phyloP scores from a whole-genome alignment of 139 green algal genomes.

The Closterium sp. region DNA sequence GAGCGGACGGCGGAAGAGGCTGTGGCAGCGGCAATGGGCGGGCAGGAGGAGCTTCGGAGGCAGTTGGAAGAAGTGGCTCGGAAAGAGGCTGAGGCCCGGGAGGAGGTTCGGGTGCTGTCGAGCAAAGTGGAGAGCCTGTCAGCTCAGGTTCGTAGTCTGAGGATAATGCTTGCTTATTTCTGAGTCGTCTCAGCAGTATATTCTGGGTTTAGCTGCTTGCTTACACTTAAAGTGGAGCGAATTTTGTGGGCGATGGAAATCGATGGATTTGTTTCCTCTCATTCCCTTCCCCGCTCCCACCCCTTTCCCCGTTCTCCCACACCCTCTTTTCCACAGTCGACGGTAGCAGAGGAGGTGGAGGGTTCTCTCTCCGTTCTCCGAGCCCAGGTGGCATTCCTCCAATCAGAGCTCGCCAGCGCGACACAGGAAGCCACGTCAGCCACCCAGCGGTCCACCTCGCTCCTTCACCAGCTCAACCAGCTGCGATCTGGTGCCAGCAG shows the following conservation, averaged over 20 bases:
- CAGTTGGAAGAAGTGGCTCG: not conserved
- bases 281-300: not conserved
- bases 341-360: not conserved
- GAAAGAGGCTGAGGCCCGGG: not conserved
- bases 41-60: not conserved
- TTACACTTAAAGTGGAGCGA: too few species aligned
- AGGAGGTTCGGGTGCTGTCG: not conserved
- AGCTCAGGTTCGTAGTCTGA: not conserved
- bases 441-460: not conserved
- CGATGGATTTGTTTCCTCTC: not conserved
- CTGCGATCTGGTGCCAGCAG: not conserved
- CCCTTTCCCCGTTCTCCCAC: not conserved
- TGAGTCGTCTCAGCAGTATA: too few species aligned
- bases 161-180: not conserved
- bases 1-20: not conserved
- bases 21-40: not conserved
- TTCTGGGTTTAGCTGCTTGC: too few species aligned
- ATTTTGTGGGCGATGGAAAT: too few species aligned
- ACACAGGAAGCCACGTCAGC: not conserved
- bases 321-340: not conserved
- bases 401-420: not conserved
- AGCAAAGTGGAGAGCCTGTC: not conserved
- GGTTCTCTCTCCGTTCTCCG: not conserved
- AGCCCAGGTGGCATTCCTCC: not conserved
- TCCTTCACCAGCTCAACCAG: not conserved